These are phyloP conservation scores for Kluyveromyces sp. DNA, from an alignment of 1,139 yeast species.

Conservation along the genomic window DNA sequence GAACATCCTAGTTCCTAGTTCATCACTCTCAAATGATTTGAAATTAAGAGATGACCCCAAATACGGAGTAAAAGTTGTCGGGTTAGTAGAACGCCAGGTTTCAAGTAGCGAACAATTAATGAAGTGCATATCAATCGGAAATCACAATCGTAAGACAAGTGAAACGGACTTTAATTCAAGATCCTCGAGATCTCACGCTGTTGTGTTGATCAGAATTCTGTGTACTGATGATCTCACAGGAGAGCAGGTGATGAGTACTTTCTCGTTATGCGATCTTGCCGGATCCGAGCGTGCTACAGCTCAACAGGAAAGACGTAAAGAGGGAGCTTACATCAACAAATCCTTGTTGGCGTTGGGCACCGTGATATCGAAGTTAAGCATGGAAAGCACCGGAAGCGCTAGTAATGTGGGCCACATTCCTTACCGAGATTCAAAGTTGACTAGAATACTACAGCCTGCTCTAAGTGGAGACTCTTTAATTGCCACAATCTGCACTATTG, in stretches of 20 bases:
- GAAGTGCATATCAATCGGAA: constrained; percentile 59
- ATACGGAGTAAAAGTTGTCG: constrained; percentile 72
- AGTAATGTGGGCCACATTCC: constrained; percentile 53
- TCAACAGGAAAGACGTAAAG: constrained; percentile 73
- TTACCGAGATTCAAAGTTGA: constrained; percentile 84
- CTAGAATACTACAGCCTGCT: constrained; percentile 85
- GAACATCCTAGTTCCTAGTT: background rate
- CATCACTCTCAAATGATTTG: constrained; percentile 39
- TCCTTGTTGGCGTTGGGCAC: constrained; percentile 84
- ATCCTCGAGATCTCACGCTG: constrained; percentile 89
- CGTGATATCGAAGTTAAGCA: constrained; percentile 72
- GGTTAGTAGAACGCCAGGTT: constrained; percentile 58
- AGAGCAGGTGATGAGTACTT: constrained; percentile 48
- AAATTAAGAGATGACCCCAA: constrained; percentile 69
- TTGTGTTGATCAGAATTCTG: constrained; percentile 61
- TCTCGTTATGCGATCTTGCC: constrained; percentile 89
- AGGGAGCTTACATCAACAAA: constrained; percentile 87
- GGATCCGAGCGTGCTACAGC: constrained; percentile 91
- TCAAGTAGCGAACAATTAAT: constrained; percentile 53
- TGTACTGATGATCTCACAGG: constrained; percentile 38
- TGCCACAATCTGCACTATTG: constrained; percentile 81
- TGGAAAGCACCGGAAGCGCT: constrained; percentile 21
- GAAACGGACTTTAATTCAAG: constrained; percentile 81
- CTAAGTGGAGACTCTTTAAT: constrained; percentile 81
- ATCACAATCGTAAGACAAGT: constrained; percentile 67